Evolutionary conservation across 202 grass and related monocot genomes (phyloP).

Genomic region (Cymbopogon flexuosus): DNA sequence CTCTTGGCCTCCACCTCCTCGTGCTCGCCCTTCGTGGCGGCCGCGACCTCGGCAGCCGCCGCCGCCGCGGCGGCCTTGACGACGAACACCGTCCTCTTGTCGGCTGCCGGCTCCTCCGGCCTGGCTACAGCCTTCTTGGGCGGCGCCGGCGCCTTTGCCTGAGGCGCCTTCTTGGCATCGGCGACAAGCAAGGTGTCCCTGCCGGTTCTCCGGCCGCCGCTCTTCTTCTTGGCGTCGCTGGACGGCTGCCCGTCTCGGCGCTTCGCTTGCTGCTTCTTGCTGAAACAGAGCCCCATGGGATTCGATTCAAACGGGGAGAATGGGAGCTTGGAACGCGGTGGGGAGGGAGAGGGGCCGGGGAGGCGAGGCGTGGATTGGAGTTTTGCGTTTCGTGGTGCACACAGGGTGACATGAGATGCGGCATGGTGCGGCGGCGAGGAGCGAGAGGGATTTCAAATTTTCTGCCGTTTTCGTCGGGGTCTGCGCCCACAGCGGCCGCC

Average conservation of each 20-base stretch:
- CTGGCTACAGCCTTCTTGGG: conserved; percentile 30
- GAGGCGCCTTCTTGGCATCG: conserved; percentile 8
- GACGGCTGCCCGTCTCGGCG: not conserved
- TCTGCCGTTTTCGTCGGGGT: conserved; percentile 23
- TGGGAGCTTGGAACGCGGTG: too few relatives aligned
- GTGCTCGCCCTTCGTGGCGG: not conserved
- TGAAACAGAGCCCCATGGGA: conserved; percentile 87
- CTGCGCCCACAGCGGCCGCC: conserved; percentile 35
- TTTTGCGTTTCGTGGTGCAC: not conserved
- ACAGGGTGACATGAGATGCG: not conserved
- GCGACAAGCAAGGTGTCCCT: not conserved
- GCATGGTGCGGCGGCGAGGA: not conserved
- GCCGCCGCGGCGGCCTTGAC: conserved; percentile 41
- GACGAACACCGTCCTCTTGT: conserved; percentile 61
- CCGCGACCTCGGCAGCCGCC: conserved; percentile 31
- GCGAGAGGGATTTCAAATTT: conserved; percentile 41
- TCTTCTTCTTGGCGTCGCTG: conserved; percentile 10
- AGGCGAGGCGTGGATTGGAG: conserved; percentile 22
- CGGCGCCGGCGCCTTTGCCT: not conserved
- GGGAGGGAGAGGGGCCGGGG: not conserved
- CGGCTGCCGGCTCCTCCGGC: conserved; percentile 31
- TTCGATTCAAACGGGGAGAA: not conserved
- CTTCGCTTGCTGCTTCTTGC: conserved; percentile 57
- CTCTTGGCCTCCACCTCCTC: conserved; percentile 18
- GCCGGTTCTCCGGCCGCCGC: not conserved